Evolutionary conservation across 805 yeast species (phyloP).

Genomic region (Candida lessepsii): DNA sequence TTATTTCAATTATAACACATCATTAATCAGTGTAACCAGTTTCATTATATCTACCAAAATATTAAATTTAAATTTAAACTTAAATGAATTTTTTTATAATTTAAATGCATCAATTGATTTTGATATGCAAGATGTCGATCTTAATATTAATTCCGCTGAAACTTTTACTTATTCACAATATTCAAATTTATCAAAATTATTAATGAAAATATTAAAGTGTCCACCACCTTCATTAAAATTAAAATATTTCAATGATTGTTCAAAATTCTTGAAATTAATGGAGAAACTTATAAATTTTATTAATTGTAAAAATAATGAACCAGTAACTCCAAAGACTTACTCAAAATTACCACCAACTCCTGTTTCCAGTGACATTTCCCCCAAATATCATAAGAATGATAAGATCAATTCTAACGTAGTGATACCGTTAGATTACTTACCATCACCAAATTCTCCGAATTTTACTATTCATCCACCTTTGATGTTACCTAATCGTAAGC

Average conservation of each 20-base stretch:
- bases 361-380: constrained; percentile 25
- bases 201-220: constrained; percentile 38
- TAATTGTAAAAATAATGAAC: constrained; percentile 23
- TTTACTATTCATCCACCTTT: constrained; percentile 17
- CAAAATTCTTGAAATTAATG: constrained; percentile 38
- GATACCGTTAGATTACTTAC: constrained; percentile 11
- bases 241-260: constrained; percentile 42
- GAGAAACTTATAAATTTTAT: constrained; percentile 32
- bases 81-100: constrained; percentile 16
- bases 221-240: constrained; percentile 48
- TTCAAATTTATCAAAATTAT: constrained; percentile 20
- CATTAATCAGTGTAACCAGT: constrained; percentile 48
- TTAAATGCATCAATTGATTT: constrained; percentile 17
- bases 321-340: constrained; percentile 32
- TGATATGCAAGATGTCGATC: constrained; percentile 17
- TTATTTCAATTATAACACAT: constrained; percentile 55
- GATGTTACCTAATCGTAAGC: constrained; percentile 11
- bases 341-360: constrained; percentile 26
- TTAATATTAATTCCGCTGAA: background rate
- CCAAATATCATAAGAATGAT: constrained; percentile 11
- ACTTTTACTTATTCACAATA: constrained; percentile 16
- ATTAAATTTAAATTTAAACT: constrained; percentile 34
- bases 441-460: constrained; percentile 16
- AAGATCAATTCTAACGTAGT: no score
- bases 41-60: constrained; percentile 23